Base-by-base conservation (phyloP, 2,329 filamentous ascomycete species). In the Ceratocystis cacaofunesta region DNA sequence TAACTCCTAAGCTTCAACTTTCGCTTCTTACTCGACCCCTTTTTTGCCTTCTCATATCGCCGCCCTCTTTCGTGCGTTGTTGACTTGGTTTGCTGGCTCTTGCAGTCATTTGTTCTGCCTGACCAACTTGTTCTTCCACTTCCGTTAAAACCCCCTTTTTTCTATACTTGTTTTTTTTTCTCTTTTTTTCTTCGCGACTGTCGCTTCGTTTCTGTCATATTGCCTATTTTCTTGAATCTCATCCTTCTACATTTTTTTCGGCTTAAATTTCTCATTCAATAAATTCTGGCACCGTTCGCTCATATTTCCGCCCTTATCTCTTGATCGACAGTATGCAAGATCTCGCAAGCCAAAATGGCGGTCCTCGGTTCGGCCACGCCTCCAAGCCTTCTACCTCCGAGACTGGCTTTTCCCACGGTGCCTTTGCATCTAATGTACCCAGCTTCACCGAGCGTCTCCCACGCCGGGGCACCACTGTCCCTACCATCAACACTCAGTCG, bases 391-490 rank as follows among this genome's bases (percentile, higher is more conserved):
- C 88, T 69, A 89, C 84, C 76, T 85, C 89, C 73, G 88, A 92
- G 71, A 94, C 90, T 61, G 91, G 90, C 69, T 95, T 96, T 77
- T 95, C 92, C 61, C 91, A 96, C 74, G 90, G 89, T 69, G 91
- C 92, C 67, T 96, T 95, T 77, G 86, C 86, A 72, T 92, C 89
- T 66, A 95, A 96, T 77, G 81, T 91, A 70, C 82, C 84, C 71
- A 89, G 90, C 68, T 96, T 95, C 73, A 87, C 86, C 69, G 91
- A 96, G 74, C 85, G 92, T 72, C 90, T 95, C 76, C 85, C 88
- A 70, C 88, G 92, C 72, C 84, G 91, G 70, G 83, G 81, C 68
- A 82, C 81, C 68, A 95, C 95, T 77, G 89, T 97, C 72, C 90
- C 92, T 69, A 86, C 87, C 69, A 95, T 97, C 78, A 96, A 96